Evolutionary conservation across 257 asterid species (phyloP), one percentile per base, ranked within the genome.

Genomic region (Solanum medicagineum): DNA sequence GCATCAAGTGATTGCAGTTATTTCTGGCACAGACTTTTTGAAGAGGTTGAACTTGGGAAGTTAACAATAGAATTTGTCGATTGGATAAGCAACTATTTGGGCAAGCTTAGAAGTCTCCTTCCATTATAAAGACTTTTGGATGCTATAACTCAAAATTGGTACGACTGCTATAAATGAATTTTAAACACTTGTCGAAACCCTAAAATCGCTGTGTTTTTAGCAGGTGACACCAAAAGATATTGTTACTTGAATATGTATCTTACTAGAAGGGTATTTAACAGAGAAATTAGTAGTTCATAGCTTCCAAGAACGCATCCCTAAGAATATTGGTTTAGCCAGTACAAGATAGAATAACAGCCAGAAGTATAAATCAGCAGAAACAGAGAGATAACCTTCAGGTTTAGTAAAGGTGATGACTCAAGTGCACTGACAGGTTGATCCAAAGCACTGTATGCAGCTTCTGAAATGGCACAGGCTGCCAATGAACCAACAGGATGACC

Each of bases 391-490:
- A 97, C 99, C 99, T 95, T 94, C 42, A 97, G 88, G 84, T 92
- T 86, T 62, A 97, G 83, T 87, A 97, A 91, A 68, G 99, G 98
- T 36, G 99, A 97, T 49, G 98, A 90, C 88, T 92, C 98, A 32
- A 95, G 93, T 47, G 92, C 96, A 88, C 97, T 93, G 90, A 93
- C 89, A 47, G 99, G 99, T 89, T 92, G 98, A 93, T 97, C 98
- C 89, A 97, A 87, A 85, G 99, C 99, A 95, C 99, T 91, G 89
- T 97, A 97, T 60, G 97, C 94, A 85, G 95, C 96, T 92, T 97
- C 99, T 16, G 97, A 90, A 83, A 97, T 87, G 81, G 99, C 99
- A 91, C 98, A 93, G 63, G 98, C 99, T 73, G 99, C 98, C 91
- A 94, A 85, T 56, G 98, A 86, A 59, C 99, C 99, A 89, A 95